phyloP scores from a whole-genome alignment of 305 asterid species.

The Ruellia speciosa region DNA sequence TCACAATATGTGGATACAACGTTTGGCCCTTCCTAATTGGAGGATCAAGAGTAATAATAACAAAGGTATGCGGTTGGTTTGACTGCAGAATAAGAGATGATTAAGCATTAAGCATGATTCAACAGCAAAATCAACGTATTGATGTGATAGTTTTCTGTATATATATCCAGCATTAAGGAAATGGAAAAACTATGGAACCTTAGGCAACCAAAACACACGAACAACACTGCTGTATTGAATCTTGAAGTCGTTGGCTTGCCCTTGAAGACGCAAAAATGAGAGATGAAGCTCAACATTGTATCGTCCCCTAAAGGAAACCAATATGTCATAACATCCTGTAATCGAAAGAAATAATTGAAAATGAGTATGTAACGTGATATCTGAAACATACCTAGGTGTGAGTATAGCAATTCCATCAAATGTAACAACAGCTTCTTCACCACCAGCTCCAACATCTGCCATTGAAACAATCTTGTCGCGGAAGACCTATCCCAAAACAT shows the following conservation, averaged over 20 bases:
- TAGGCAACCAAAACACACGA: constrained; percentile 89
- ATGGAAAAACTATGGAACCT: constrained; percentile 39
- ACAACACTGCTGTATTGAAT: constrained; percentile 96
- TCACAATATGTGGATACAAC: constrained; percentile 86
- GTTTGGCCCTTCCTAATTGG: constrained; percentile 99
- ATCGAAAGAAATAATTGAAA: constrained; percentile 17
- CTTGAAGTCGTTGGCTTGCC: constrained; percentile 96
- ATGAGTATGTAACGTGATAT: constrained; percentile 2
- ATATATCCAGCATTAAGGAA: neutral
- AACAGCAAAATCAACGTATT: neutral
- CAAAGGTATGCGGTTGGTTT: constrained; percentile 90
- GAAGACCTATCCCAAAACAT: constrained; percentile 50
- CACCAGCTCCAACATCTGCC: constrained; percentile 97
- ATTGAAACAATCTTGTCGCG: constrained; percentile 78
- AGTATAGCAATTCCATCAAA: constrained; percentile 88
- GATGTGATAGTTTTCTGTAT: neutral
- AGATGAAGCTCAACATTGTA: constrained; percentile 89
- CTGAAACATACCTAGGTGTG: constrained; percentile 70
- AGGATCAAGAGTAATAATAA: constrained; percentile 89
- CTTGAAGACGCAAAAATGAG: constrained; percentile 92
- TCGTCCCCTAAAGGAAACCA: constrained; percentile 63
- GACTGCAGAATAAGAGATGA: constrained; percentile 47
- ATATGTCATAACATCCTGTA: constrained; percentile 19
- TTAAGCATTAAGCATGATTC: constrained; percentile 13
- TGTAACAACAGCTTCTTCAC: constrained; percentile 88